A percentile compares a stretch with the other conserved stretches of the same genome.
Evolutionary conservation across 768 basidiomycete species (phyloP).

Genomic region (Trametes punicea): DNA sequence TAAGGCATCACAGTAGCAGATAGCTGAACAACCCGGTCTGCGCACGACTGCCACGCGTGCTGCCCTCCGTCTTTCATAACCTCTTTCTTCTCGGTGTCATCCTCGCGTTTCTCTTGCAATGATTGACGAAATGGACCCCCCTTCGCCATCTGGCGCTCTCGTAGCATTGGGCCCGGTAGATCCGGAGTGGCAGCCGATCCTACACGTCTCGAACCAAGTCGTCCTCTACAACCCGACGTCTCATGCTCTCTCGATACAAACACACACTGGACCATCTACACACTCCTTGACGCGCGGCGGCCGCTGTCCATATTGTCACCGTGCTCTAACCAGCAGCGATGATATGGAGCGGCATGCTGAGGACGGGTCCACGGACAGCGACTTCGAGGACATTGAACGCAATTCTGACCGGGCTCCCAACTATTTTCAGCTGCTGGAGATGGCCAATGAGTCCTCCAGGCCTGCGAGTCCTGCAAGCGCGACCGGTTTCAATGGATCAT

Average conservation of each 20-base stretch:
- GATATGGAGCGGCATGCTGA: constrained; percentile 12
- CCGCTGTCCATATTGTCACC: constrained; percentile 75
- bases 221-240: constrained; percentile 86
- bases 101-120: background rate
- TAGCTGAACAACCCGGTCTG: background rate
- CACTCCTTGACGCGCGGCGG: constrained; percentile 20
- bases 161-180: constrained; percentile 26
- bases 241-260: constrained; percentile 71
- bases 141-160: constrained; percentile 15
- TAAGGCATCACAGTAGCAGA: background rate
- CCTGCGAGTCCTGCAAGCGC: constrained; percentile 28
- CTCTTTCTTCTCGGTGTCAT: background rate
- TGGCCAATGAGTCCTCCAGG: constrained; percentile 57
- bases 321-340: constrained; percentile 44
- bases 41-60: constrained; percentile 7
- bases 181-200: constrained; percentile 70
- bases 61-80: background rate
- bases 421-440: constrained; percentile 76
- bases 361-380: constrained; percentile 23
- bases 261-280: constrained; percentile 22
- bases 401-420: constrained; percentile 59
- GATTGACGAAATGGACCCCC: constrained; percentile 17
- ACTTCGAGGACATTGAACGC: constrained; percentile 34
- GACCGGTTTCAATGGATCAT: background rate
- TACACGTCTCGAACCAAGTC: constrained; percentile 81